Evolutionary conservation across 768 basidiomycete genomes (phyloP).

Genomic region (Boletus subcaerulescens): DNA sequence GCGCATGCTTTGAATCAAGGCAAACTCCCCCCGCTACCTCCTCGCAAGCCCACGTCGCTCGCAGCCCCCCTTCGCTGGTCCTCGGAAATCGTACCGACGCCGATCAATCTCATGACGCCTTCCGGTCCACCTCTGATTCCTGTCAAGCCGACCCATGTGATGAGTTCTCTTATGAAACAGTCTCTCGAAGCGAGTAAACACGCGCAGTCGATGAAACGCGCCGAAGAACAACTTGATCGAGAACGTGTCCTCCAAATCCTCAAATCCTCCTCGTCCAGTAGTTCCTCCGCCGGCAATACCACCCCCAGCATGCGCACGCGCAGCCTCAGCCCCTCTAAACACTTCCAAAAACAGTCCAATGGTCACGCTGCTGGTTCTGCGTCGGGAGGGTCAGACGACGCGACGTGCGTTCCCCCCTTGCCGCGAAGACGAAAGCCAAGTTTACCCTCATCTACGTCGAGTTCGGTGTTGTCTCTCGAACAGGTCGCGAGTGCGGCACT

Average conservation of each 20-base stretch:
- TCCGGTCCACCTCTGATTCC: slow-evolving; percentile 22
- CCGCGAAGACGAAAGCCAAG: slow-evolving; percentile 38
- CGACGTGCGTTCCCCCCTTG: slow-evolving; percentile 29
- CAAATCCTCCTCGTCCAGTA: slow-evolving; percentile 50
- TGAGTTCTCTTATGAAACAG: slow-evolving; percentile 68
- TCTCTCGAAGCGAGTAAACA: slow-evolving; percentile 71
- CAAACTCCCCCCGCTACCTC: slow-evolving; percentile 31
- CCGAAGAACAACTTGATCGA: slow-evolving; percentile 64
- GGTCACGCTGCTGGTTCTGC: not conserved
- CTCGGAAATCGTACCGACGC: slow-evolving; percentile 13
- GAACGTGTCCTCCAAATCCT: slow-evolving; percentile 70
- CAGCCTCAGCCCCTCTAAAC: slow-evolving; percentile 32
- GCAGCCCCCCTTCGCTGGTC: slow-evolving; percentile 17
- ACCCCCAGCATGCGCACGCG: slow-evolving; percentile 18
- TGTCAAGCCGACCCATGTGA: slow-evolving; percentile 42
- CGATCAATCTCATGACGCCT: slow-evolving; percentile 2
- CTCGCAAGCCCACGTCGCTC: slow-evolving; percentile 35
- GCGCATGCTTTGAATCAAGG: slow-evolving; percentile 7
- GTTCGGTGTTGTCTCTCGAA: slow-evolving; percentile 38
- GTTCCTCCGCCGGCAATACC: slow-evolving; percentile 13
- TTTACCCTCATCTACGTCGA: slow-evolving; percentile 32
- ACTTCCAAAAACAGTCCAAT: not conserved
- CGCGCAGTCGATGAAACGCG: slow-evolving; percentile 66
- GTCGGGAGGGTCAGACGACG: slow-evolving; percentile 20
- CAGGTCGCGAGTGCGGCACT: slow-evolving; percentile 41